Evolutionary conservation across 2,329 filamentous ascomycete species (phyloP).

Genomic region (Phaeosphaeriaceae sp.): DNA sequence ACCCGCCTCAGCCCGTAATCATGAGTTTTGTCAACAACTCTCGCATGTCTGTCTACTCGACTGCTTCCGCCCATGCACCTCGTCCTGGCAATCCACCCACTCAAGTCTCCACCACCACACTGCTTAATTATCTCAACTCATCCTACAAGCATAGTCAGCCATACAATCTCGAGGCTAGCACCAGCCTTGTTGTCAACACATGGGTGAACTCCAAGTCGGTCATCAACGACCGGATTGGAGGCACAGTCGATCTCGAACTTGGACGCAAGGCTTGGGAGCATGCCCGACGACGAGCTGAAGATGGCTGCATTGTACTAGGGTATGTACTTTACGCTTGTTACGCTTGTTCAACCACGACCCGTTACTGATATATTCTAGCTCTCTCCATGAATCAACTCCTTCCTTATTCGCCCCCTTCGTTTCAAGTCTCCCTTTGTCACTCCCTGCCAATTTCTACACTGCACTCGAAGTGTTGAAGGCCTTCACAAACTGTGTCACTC

Average conservation of each 20-base stretch:
- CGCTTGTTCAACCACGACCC: not conserved
- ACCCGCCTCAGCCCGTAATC: slow-evolving; percentile 33
- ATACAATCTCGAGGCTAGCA: slow-evolving; percentile 87
- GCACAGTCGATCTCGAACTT: slow-evolving; percentile 80
- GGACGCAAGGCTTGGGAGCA: slow-evolving; percentile 93
- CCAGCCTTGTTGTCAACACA: slow-evolving; percentile 92
- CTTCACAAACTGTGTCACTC: slow-evolving; percentile 86
- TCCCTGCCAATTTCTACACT: slow-evolving; percentile 77
- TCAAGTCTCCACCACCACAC: slow-evolving; percentile 89
- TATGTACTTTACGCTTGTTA: too few species aligned
- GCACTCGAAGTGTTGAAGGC: slow-evolving; percentile 82
- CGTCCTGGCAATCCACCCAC: slow-evolving; percentile 68
- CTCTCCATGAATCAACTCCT: slow-evolving; percentile 85
- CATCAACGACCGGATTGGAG: slow-evolving; percentile 72
- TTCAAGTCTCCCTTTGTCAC: slow-evolving; percentile 76
- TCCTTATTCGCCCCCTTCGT: slow-evolving; percentile 84
- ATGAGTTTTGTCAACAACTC: slow-evolving; percentile 63
- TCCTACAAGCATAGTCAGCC: slow-evolving; percentile 82
- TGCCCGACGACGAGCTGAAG: slow-evolving; percentile 89
- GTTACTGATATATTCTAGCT: slow-evolving; percentile 60
- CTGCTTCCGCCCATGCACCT: slow-evolving; percentile 63
- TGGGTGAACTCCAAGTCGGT: slow-evolving; percentile 83
- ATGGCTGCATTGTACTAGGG: slow-evolving; percentile 91
- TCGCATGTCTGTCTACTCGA: slow-evolving; percentile 67
- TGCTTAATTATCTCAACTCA: slow-evolving; percentile 90